Conservation (phyloP, 2,329 filamentous ascomycete species). For the Aspergillus spinulosporus region DNA sequence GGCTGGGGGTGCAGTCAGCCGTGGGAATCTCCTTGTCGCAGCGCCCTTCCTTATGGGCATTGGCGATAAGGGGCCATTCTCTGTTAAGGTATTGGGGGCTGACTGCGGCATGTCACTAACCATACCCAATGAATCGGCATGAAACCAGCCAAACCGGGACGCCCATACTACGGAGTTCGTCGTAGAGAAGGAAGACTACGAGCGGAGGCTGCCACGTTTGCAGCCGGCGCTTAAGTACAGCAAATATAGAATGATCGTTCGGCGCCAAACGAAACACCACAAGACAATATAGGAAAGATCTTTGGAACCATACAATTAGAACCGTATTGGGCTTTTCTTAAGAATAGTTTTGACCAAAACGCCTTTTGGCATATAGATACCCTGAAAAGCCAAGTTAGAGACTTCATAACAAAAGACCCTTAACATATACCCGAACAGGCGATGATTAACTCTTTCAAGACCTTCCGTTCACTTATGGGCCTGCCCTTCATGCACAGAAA, state of each 20-base stretch:
- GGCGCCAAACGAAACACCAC: slow-evolving; percentile 9
- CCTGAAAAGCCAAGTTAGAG: slow-evolving; percentile 4
- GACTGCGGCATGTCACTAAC: background rate
- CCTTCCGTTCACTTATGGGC: background rate
- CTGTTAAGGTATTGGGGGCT: background rate
- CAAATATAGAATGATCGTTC: background rate
- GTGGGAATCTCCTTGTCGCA: slow-evolving; percentile 11
- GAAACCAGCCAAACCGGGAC: background rate
- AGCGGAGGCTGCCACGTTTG: slow-evolving; percentile 10
- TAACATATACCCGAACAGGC: slow-evolving; percentile 1
- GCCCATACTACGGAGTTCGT: background rate
- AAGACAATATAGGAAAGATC: background rate
- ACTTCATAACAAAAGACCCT: slow-evolving; percentile 4
- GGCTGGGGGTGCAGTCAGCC: slow-evolving; percentile 12
- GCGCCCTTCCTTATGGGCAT: background rate
- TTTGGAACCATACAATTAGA: background rate
- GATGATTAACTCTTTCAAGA: slow-evolving; percentile 8
- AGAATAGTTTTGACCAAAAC: slow-evolving; percentile 12
- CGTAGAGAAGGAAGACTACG: background rate
- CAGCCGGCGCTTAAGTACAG: slow-evolving; percentile 13
- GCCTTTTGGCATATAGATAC: slow-evolving; percentile 11
- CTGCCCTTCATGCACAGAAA: slow-evolving; percentile 5
- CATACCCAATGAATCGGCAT: background rate
- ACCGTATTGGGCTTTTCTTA: slow-evolving; percentile 8
- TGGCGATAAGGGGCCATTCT: background rate